Percentiles rank a stretch among this genome's conserved stretches.
These are phyloP conservation scores for Monotropa hypopitys DNA, from an alignment of 179 eudicot species.

Conservation along the genomic window DNA sequence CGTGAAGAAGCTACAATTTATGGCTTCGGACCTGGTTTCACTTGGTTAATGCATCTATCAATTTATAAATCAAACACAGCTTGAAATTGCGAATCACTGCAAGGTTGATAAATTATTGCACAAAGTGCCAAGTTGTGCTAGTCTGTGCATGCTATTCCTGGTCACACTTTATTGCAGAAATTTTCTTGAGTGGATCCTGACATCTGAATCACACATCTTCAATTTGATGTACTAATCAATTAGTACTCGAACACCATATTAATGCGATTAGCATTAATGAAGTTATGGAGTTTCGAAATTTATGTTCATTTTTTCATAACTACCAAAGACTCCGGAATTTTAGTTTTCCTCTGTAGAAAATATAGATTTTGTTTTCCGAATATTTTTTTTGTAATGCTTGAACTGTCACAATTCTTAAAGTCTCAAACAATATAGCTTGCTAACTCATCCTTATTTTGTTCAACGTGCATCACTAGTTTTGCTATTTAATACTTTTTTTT, in stretches of 20 bases:
- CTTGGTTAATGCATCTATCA: not conserved
- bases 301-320: not conserved
- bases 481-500: not conserved
- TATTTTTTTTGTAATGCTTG: not conserved
- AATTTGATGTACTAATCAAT: too few relatives aligned
- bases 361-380: not conserved
- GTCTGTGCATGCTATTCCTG: not conserved
- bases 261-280: not conserved
- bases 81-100: not conserved
- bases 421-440: not conserved
- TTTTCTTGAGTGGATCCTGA: not conserved
- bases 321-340: not conserved
- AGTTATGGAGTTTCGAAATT: not conserved
- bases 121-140: not conserved
- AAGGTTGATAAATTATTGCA: not conserved
- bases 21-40: not conserved
- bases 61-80: not conserved
- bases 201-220: too few relatives aligned
- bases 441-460: not conserved
- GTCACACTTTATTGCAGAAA: not conserved
- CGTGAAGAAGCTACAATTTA: not conserved
- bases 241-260: not conserved
- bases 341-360: not conserved
- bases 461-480: not conserved
- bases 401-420: not conserved